A percentile compares a stretch with the other conserved stretches of the same genome.
phyloP scores from a whole-genome alignment of 306 rosid genomes.

The Prunus kanzakura region DNA sequence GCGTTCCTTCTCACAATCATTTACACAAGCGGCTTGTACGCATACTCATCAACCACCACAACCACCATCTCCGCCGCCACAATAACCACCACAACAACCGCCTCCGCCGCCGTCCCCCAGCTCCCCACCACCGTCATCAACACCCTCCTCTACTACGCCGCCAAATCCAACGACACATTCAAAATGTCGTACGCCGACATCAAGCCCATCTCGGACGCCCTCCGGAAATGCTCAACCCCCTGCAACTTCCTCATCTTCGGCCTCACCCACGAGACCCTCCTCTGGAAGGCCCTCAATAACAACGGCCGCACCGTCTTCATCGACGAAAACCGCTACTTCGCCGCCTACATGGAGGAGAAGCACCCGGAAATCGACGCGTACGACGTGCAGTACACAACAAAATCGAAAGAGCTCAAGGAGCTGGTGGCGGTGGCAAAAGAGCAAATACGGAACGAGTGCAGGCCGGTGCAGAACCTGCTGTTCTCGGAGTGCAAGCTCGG shows the following conservation, averaged over 20 bases:
- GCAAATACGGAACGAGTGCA: conserved; percentile 72
- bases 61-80: conserved; percentile 13
- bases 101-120: conserved; percentile 22
- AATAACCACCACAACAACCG: conserved; percentile 28
- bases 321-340: conserved; percentile 92
- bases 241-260: conserved; percentile 86
- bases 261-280: conserved; percentile 78
- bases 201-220: conserved; percentile 77
- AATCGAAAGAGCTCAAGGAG: conserved; percentile 58
- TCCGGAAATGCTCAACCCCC: conserved; percentile 71
- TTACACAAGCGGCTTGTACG: conserved; percentile 57
- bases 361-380: conserved; percentile 92
- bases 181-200: conserved; percentile 80
- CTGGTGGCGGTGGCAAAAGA: conserved; percentile 59
- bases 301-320: conserved; percentile 89
- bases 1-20: conserved; percentile 75
- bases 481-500: conserved; percentile 88
- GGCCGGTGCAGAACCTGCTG: conserved; percentile 85
- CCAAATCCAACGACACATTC: conserved; percentile 74
- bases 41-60: conserved; percentile 15
- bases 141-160: conserved; percentile 79
- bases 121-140: conserved; percentile 75
- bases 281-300: conserved; percentile 90
- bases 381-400: conserved; percentile 92
- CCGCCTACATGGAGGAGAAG: conserved; percentile 73